phyloP scores from a whole-genome alignment of 2,329 filamentous ascomycete genomes.

The Madurella mycetomatis region DNA sequence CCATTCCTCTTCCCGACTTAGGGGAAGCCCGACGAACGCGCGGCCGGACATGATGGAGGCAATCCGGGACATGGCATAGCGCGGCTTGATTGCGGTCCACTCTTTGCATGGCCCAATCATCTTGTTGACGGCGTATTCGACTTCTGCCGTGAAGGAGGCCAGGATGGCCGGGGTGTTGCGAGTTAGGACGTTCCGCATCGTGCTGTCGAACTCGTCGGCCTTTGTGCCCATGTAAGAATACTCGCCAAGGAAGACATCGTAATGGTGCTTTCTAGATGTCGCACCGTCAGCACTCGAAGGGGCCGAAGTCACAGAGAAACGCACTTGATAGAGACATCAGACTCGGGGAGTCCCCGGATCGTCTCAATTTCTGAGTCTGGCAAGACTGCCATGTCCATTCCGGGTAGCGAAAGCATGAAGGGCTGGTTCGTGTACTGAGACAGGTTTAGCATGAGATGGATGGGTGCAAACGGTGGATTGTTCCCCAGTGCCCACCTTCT shows the following conservation, averaged over 20 bases:
- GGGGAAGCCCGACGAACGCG: not conserved
- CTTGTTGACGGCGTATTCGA: not conserved
- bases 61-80: not conserved
- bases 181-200: not conserved
- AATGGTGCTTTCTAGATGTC: not conserved
- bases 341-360: not conserved
- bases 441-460: no score
- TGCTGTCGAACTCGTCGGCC: not conserved
- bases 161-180: not conserved
- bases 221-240: not conserved
- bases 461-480: no score
- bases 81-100: not conserved
- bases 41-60: not conserved
- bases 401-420: slow-evolving; percentile 4
- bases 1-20: not conserved
- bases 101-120: not conserved
- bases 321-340: not conserved
- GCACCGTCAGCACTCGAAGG: no score
- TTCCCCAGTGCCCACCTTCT: no score
- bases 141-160: not conserved
- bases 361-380: not conserved
- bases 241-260: not conserved
- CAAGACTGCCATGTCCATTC: slow-evolving; percentile 5
- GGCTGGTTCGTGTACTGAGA: not conserved
- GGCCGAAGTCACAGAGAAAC: no score